These are phyloP conservation scores for Agrostemma githago DNA, from an alignment of 148 eudicot species.

Conservation along the genomic window DNA sequence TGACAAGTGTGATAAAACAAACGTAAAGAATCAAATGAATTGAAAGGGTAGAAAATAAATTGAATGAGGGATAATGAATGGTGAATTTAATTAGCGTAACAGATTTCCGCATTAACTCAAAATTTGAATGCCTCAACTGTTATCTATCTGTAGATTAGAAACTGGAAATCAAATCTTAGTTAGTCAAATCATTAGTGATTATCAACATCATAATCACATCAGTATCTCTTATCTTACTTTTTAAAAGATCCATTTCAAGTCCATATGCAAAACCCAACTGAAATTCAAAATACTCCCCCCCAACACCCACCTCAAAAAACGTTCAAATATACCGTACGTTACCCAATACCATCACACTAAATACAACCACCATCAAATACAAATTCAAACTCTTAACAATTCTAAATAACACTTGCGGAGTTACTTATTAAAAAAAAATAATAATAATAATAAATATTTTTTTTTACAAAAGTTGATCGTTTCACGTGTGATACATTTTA, in stretches of 20 bases:
- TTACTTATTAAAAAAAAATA: too few relatives aligned
- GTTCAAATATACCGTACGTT: neutral
- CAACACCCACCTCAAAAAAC: neutral
- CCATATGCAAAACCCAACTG: slow-evolving; percentile 3
- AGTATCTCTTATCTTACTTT: neutral
- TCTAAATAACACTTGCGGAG: too few relatives aligned
- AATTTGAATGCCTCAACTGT: neutral
- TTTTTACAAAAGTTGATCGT: too few relatives aligned
- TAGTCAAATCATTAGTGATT: neutral
- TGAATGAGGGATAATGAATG: too few relatives aligned
- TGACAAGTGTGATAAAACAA: too few relatives aligned
- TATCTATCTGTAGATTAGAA: neutral
- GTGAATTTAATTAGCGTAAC: too few relatives aligned
- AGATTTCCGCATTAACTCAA: too few relatives aligned
- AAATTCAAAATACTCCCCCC: slow-evolving; percentile 14
- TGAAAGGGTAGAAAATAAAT: too few relatives aligned
- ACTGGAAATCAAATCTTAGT: neutral
- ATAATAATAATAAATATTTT: too few relatives aligned
- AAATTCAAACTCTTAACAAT: neutral
- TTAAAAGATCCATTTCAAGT: neutral
- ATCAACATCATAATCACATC: neutral
- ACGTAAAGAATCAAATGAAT: too few relatives aligned
- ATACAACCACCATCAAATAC: neutral
- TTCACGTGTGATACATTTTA: too few relatives aligned
- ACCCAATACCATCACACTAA: neutral